Evolutionary conservation across 176 grass and related monocot species (phyloP).

Genomic region (Metroxylon sagu): DNA sequence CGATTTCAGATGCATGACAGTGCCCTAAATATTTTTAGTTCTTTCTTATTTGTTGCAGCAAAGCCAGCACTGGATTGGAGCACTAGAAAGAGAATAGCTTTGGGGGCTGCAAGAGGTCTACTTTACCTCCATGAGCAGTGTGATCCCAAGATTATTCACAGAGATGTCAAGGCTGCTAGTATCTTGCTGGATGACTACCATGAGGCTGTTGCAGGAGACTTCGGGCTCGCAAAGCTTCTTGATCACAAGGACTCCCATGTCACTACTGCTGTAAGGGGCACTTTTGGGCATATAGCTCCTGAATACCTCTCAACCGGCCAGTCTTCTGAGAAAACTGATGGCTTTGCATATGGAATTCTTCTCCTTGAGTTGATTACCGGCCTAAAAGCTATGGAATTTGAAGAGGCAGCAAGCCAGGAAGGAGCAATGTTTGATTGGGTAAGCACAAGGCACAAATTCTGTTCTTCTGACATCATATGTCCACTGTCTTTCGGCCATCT

Average conservation of each 20-base stretch:
- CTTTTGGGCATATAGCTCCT: conserved; percentile 64
- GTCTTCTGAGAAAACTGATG: conserved; percentile 78
- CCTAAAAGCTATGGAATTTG: conserved; percentile 39
- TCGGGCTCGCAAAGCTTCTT: conserved; percentile 68
- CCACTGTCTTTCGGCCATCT: too few relatives aligned
- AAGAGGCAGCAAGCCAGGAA: conserved; percentile 33
- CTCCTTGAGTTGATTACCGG: conserved; percentile 75
- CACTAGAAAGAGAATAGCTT: conserved; percentile 60
- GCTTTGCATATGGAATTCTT: conserved; percentile 67
- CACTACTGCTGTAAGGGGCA: conserved; percentile 42
- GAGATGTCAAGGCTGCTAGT: conserved; percentile 85
- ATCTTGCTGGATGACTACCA: conserved; percentile 72
- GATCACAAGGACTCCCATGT: conserved; percentile 62
- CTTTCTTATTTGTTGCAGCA: too few relatives aligned
- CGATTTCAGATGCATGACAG: too few relatives aligned
- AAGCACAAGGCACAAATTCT: neutral
- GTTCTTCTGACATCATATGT: too few relatives aligned
- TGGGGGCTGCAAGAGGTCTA: conserved; percentile 50
- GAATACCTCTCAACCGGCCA: conserved; percentile 40
- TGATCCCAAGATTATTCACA: conserved; percentile 74
- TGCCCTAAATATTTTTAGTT: too few relatives aligned
- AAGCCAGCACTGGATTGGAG: conserved; percentile 59
- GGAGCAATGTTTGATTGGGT: conserved; percentile 71
- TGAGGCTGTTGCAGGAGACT: conserved; percentile 76
- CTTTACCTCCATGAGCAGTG: conserved; percentile 75